Conservation (phyloP, 208 protist species). For the Naegleria fowleri region DNA sequence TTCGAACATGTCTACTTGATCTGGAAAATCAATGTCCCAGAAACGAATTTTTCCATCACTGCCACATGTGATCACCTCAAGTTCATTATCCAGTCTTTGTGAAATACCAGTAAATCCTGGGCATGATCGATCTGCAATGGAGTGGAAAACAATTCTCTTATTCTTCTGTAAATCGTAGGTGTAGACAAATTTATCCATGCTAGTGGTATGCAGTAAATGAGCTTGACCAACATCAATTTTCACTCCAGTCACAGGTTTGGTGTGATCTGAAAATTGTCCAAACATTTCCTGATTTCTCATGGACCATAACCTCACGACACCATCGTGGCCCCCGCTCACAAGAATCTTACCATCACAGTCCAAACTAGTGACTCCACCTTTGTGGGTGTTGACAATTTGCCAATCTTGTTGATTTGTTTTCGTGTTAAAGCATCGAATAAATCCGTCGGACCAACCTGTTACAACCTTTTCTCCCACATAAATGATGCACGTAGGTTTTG, state of each 20-base stretch:
- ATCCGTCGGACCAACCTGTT: constrained; percentile 21
- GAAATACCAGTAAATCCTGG: constrained; percentile 5
- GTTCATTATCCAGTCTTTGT: constrained; percentile 7
- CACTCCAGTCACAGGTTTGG: background rate
- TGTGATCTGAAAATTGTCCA: constrained; percentile 29
- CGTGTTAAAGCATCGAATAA: background rate
- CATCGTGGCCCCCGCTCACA: constrained; percentile 2
- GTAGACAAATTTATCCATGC: constrained; percentile 3
- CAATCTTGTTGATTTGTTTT: constrained; percentile 1
- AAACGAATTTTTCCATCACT: background rate
- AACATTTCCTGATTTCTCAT: constrained; percentile 5
- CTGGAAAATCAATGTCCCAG: constrained; percentile 27
- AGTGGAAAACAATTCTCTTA: background rate
- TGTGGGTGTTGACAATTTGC: constrained; percentile 26
- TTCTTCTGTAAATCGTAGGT: constrained; percentile 11
- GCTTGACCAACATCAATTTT: background rate
- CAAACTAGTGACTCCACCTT: constrained; percentile 12
- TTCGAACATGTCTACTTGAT: background rate
- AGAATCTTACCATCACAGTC: background rate
- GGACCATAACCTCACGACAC: constrained; percentile 18
- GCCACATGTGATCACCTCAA: constrained; percentile 1
- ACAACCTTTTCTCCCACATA: background rate
- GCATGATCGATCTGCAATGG: background rate
- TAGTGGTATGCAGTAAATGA: background rate
- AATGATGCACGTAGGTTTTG: background rate